phyloP scores from a whole-genome alignment of 352 stramenopile genomes.

The Peronospora belbahrii region DNA sequence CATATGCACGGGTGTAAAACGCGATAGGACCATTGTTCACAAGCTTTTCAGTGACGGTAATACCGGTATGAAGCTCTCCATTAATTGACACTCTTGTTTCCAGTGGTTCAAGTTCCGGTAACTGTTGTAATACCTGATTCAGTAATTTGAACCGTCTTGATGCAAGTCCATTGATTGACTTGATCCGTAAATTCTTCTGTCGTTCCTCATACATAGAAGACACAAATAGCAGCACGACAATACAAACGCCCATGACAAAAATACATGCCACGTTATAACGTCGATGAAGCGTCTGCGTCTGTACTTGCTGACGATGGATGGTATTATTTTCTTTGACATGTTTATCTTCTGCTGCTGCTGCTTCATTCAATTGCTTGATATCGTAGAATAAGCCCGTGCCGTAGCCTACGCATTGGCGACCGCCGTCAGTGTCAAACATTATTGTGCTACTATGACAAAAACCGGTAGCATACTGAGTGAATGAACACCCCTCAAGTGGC shows the following conservation, averaged over 20 bases:
- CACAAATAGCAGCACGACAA: constrained; percentile 16
- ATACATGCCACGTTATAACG: constrained; percentile 10
- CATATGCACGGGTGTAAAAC: constrained; percentile 68
- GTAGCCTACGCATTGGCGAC: too few relatives aligned
- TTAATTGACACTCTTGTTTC: constrained; percentile 31
- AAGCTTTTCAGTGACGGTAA: constrained; percentile 36
- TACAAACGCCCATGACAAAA: constrained; percentile 9
- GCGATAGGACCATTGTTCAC: constrained; percentile 48
- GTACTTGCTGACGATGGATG: too few relatives aligned
- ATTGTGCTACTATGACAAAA: too few relatives aligned
- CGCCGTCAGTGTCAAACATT: too few relatives aligned
- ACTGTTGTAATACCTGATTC: constrained; percentile 23
- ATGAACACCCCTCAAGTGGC: too few relatives aligned
- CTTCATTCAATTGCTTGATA: too few relatives aligned
- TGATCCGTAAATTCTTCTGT: constrained; percentile 2
- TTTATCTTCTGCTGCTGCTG: too few relatives aligned
- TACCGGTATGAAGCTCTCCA: constrained; percentile 55
- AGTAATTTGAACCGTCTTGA: constrained; percentile 8
- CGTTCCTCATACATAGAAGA: constrained; percentile 12
- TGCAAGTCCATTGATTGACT: neutral
- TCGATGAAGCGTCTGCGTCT: constrained; percentile 13
- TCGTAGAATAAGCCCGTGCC: too few relatives aligned
- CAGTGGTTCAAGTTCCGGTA: constrained; percentile 31
- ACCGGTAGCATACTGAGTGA: too few relatives aligned
- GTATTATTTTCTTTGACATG: too few relatives aligned